Base-by-base conservation (phyloP, 208 protist genomes). In the Trichomonas vaginalis region DNA sequence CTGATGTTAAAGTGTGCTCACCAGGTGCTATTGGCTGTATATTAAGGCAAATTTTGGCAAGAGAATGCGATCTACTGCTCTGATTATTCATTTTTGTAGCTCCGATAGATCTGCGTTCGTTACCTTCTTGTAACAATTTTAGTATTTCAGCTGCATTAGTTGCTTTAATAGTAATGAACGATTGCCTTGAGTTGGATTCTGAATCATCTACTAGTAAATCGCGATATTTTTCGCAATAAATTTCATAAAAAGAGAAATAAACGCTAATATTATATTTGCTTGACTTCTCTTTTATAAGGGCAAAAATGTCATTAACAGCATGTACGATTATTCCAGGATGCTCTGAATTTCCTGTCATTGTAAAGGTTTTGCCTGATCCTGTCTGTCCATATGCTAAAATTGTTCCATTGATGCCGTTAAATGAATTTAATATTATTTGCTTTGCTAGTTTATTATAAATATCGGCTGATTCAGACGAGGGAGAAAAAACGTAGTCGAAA, bases 321-420 rank as follows among this genome's bases (percentile, higher is more conserved):
- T 95, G 92, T 21, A 96, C 95, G 62, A 97, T 96, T 56, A 97
- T 95, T 6, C 96, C 96, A n/a, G 95, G 95, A 32, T 96, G 27
- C 4, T 32, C 51, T 61, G 70, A 95, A 51, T 23, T 37, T 92
- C 96, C 96, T 10, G 90, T 95, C 45, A 97, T 96, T 40, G 96
- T 96, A 86, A 95, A 97, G 23, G 96, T 97, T 95, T 97, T 97
- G 42, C 96, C 96, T 15, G 49, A 95, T 80, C 96, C 96, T 17
- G 96, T 97, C 95, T 96, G 96, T 12, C 96, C 96, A 95, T 96
- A 96, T 45, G 96, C 96, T 27, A 96, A 96, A 90, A 96, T 39
- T 39, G 96, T 96, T 10, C 79, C 79, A 83, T 83, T 83, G 35
- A 42, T 40, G 14, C 79, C 79, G 79, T 83, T 37, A 83, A 83